A percentile compares a stretch with the other conserved stretches of the same genome.
phyloP scores from a whole-genome alignment of 139 green algal species.

The Chlorella sorokiniana region DNA sequence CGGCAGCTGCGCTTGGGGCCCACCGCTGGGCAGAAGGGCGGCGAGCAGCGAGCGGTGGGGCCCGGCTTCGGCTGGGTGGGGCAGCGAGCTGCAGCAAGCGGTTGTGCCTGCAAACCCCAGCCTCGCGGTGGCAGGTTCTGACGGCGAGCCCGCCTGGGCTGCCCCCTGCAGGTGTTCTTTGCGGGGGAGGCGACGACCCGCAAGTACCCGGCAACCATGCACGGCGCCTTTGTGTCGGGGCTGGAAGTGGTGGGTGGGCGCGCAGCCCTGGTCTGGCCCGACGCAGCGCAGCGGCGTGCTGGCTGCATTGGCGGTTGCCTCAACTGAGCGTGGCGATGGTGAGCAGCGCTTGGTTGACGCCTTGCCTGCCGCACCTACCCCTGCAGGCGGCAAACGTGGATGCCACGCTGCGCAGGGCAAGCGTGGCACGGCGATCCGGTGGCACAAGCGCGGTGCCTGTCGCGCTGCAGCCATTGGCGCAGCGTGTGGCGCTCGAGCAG shows the following conservation, averaged over 20 bases:
- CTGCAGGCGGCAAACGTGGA: constrained; percentile 48
- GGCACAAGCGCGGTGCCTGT: not conserved
- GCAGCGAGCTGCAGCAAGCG: too few species aligned
- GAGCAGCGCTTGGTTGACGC: too few species aligned
- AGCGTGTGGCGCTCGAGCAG: not conserved
- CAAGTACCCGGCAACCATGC: constrained; percentile 96
- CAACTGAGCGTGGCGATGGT: too few species aligned
- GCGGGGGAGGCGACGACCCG: constrained; percentile 88
- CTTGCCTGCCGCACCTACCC: not conserved
- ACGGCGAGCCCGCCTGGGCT: not conserved
- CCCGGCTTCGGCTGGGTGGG: too few species aligned
- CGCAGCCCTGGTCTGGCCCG: not conserved
- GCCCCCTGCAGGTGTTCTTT: constrained; percentile 76
- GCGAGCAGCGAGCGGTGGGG: not conserved
- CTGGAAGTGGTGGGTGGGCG: constrained; percentile 36
- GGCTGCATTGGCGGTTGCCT: too few species aligned
- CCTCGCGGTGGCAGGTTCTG: too few species aligned
- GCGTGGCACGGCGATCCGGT: constrained; percentile 6
- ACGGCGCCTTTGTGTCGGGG: constrained; percentile 90
- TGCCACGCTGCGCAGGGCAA: constrained; percentile 23
- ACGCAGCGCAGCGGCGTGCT: not conserved
- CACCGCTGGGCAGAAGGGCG: not conserved
- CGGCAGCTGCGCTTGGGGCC: not conserved
- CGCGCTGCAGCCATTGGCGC: not conserved
- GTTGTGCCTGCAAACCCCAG: too few species aligned